A percentile compares a stretch with the other conserved stretches of the same genome.
Evolutionary conservation across 2,329 filamentous ascomycete species (phyloP).

Genomic region (Aspergillus intermedius): DNA sequence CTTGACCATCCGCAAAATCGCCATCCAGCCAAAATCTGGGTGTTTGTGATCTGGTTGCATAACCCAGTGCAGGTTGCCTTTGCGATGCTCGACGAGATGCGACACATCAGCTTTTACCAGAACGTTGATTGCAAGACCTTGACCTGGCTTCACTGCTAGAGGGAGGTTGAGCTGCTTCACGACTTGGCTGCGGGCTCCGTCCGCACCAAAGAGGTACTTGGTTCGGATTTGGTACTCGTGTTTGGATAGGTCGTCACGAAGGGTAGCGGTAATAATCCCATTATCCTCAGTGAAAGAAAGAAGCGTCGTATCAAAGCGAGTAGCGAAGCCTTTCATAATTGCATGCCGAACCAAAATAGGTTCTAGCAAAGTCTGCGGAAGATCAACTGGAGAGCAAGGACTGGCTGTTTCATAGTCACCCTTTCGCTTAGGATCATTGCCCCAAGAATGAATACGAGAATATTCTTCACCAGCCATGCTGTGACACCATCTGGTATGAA

Average conservation of each 20-base stretch:
- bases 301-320: conserved; percentile 40
- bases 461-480: conserved; percentile 50
- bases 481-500: conserved; percentile 48
- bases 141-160: conserved; percentile 39
- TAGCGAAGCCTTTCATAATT: conserved; percentile 34
- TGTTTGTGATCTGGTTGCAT: conserved; percentile 50
- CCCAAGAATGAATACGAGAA: conserved; percentile 47
- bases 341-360: conserved; percentile 42
- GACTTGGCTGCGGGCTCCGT: conserved; percentile 46
- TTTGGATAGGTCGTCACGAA: conserved; percentile 34
- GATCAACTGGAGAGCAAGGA: conserved; percentile 39
- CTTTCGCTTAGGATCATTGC: conserved; percentile 42
- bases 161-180: conserved; percentile 44
- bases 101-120: conserved; percentile 46
- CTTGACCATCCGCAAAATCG: conserved; percentile 54
- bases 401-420: conserved; percentile 39
- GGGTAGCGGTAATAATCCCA: conserved; percentile 20
- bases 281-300: conserved; percentile 25
- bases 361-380: conserved; percentile 46
- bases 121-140: conserved; percentile 47
- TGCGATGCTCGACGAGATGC: conserved; percentile 32
- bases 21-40: conserved; percentile 47
- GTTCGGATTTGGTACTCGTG: conserved; percentile 43
- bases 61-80: conserved; percentile 57
- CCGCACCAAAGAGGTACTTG: conserved; percentile 55